A percentile compares a stretch with the other conserved stretches of the same genome.
These are phyloP conservation scores for Sphaceloma murrayae DNA, from an alignment of 2,329 filamentous ascomycete genomes.

Conservation along the genomic window DNA sequence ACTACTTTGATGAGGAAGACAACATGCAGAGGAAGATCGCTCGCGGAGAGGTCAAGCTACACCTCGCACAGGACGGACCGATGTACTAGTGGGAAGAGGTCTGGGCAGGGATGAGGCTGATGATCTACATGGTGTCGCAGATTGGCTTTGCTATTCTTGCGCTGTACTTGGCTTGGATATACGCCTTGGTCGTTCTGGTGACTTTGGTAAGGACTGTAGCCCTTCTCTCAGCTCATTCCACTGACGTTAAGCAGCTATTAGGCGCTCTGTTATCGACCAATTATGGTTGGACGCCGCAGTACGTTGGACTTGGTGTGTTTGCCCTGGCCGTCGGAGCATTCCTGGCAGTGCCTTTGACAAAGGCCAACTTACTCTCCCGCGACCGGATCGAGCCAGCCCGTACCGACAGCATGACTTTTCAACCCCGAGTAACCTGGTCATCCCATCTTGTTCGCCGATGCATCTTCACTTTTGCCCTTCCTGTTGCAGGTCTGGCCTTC, in stretches of 20 bases:
- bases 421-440: constrained; percentile 56
- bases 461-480: constrained; percentile 58
- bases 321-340: constrained; percentile 59
- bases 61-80: constrained; percentile 61
- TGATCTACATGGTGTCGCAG: constrained; percentile 61
- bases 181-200: constrained; percentile 63
- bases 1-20: constrained; percentile 46
- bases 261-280: constrained; percentile 61
- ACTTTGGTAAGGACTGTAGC: constrained; percentile 49
- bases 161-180: constrained; percentile 68
- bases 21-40: constrained; percentile 48
- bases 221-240: too few relatives aligned
- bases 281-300: constrained; percentile 54
- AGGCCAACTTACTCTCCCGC: constrained; percentile 59
- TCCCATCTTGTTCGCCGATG: constrained; percentile 61
- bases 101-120: constrained; percentile 58
- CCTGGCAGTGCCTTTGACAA: constrained; percentile 62
- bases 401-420: constrained; percentile 58
- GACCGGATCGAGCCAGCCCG: constrained; percentile 50
- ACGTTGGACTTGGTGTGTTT: constrained; percentile 57
- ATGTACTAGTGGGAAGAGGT: constrained; percentile 71
- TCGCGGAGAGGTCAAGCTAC: constrained; percentile 67
- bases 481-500: constrained; percentile 57
- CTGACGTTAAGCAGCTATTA: constrained; percentile 41
- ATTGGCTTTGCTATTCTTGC: constrained; percentile 63